A percentile compares a stretch with the other conserved stretches of the same genome.
Conservation (phyloP, 2,329 filamentous ascomycete genomes). For the Xylariaceae sp. region DNA sequence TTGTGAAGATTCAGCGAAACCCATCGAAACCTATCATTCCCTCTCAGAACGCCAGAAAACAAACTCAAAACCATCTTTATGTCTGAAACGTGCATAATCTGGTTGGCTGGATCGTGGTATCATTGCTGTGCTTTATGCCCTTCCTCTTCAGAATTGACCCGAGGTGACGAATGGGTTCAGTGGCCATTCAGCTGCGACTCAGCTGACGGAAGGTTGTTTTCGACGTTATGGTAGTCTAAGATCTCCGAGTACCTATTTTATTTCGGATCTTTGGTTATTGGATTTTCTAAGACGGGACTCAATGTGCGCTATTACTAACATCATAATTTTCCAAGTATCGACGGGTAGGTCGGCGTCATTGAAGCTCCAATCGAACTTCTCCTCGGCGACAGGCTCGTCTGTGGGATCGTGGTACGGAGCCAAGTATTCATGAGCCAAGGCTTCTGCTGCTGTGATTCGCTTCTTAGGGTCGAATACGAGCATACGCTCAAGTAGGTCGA, state of each 20-base stretch:
- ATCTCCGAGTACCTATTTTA: constrained; percentile 91
- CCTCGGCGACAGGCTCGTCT: constrained; percentile 92
- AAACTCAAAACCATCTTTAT: constrained; percentile 33
- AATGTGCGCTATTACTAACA: constrained; percentile 64
- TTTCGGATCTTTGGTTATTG: constrained; percentile 33
- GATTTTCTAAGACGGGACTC: not conserved
- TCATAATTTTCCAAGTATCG: constrained; percentile 99
- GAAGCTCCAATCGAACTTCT: constrained; percentile 99
- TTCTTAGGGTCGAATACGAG: constrained; percentile 98
- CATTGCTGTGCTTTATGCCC: constrained; percentile 31
- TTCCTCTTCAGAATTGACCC: constrained; percentile 28
- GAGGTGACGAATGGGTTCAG: constrained; percentile 35
- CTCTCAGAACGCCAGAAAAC: constrained; percentile 40
- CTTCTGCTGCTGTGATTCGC: constrained; percentile 85
- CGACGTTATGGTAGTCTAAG: constrained; percentile 96
- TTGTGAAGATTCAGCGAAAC: constrained; percentile 29
- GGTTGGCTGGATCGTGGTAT: constrained; percentile 33
- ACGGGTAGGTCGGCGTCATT: constrained; percentile 97
- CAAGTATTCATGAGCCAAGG: constrained; percentile 90
- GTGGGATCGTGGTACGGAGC: constrained; percentile 96
- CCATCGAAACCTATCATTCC: constrained; percentile 34
- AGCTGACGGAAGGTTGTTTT: constrained; percentile 54
- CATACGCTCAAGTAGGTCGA: constrained; percentile 95
- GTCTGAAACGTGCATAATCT: constrained; percentile 27
- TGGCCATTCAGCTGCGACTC: constrained; percentile 48